These are phyloP conservation scores for Trichophaea hybrida DNA, from an alignment of 2,329 filamentous ascomycete species.

Conservation along the genomic window DNA sequence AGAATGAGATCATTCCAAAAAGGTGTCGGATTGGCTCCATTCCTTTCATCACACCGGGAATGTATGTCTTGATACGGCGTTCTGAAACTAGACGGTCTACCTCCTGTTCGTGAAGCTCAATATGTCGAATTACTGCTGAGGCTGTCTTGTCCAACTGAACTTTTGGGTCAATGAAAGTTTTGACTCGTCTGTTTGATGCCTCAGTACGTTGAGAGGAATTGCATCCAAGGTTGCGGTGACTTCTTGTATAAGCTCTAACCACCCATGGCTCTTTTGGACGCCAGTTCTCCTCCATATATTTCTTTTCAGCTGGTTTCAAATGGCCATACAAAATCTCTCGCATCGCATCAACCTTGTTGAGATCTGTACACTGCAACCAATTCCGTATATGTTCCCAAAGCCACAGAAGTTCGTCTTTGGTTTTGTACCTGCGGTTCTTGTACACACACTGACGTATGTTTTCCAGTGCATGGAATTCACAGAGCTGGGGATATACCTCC, in stretches of 20 bases:
- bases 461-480: background rate
- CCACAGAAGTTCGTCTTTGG: background rate
- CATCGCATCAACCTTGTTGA: background rate
- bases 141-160: background rate
- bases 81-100: background rate
- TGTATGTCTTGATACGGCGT: background rate
- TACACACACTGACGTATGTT: background rate
- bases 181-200: background rate
- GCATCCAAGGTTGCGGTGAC: background rate
- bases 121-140: background rate
- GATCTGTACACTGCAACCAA: background rate
- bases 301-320: background rate
- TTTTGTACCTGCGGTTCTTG: background rate
- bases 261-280: background rate
- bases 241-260: background rate
- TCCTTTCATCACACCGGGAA: background rate
- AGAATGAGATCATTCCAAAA: no score
- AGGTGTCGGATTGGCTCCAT: no score
- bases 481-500: background rate
- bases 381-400: background rate
- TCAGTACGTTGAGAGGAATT: conserved; percentile 1
- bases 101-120: background rate
- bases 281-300: background rate
- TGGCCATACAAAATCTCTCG: background rate
- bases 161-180: background rate